phyloP scores from a whole-genome alignment of 2,329 filamentous ascomycete genomes.

The Xylaria sp. region DNA sequence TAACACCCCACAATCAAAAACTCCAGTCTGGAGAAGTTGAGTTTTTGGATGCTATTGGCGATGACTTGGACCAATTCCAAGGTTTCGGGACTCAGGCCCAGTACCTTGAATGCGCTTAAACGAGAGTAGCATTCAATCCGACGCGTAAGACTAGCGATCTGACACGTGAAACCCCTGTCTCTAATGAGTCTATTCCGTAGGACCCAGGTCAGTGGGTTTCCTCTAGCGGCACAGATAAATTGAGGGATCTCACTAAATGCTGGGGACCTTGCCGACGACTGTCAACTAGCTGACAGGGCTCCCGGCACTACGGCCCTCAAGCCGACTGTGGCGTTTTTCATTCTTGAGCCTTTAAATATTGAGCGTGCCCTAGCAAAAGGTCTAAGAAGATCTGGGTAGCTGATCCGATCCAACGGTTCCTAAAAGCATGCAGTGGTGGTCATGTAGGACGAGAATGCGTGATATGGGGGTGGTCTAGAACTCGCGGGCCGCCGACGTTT shows the following conservation, averaged over 20 bases:
- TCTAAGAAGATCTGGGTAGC: slow-evolving; percentile 8
- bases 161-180: slow-evolving; percentile 30
- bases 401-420: background rate
- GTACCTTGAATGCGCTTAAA: background rate
- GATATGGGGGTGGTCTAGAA: slow-evolving; percentile 21
- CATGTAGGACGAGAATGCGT: slow-evolving; percentile 3
- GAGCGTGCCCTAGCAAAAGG: slow-evolving; percentile 4
- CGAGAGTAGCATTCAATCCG: slow-evolving; percentile 1
- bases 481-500: slow-evolving; percentile 11
- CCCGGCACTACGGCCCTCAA: slow-evolving; percentile 32
- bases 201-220: slow-evolving; percentile 13
- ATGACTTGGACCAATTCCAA: background rate
- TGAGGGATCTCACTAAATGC: slow-evolving; percentile 24
- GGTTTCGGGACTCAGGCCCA: background rate
- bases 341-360: slow-evolving; percentile 1
- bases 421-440: background rate
- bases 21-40: background rate
- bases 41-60: background rate
- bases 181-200: slow-evolving; percentile 13
- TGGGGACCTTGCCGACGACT: slow-evolving; percentile 5
- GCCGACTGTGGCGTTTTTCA: slow-evolving; percentile 30
- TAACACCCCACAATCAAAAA: background rate
- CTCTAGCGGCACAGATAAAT: slow-evolving; percentile 10
- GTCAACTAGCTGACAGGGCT: slow-evolving; percentile 21
- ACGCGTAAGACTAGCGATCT: slow-evolving; percentile 14